These are phyloP conservation scores for Hericium rajendrae DNA, from an alignment of 768 basidiomycete species.

Conservation along the genomic window DNA sequence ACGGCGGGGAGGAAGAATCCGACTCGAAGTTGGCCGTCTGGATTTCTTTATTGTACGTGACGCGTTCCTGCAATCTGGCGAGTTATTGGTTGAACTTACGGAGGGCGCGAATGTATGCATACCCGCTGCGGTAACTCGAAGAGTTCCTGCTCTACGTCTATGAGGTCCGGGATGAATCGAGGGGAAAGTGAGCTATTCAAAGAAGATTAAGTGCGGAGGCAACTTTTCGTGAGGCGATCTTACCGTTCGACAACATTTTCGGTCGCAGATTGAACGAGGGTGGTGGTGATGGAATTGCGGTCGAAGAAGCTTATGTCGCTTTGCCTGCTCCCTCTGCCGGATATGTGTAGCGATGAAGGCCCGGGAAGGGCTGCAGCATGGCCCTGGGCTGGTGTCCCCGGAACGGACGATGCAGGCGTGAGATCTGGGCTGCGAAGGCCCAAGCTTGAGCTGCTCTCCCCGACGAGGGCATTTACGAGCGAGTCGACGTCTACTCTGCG, in stretches of 20 bases:
- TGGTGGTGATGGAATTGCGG: slow-evolving; percentile 30
- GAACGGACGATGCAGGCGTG: slow-evolving; percentile 64
- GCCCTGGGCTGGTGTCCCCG: slow-evolving; percentile 54
- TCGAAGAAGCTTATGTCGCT: slow-evolving; percentile 53
- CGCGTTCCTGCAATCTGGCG: slow-evolving; percentile 45
- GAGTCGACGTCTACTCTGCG: slow-evolving; percentile 56
- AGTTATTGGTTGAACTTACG: not conserved
- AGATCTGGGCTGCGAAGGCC: slow-evolving; percentile 50
- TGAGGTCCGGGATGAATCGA: slow-evolving; percentile 63
- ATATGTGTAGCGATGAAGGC: slow-evolving; percentile 29
- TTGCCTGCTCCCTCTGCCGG: slow-evolving; percentile 61
- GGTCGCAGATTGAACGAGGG: slow-evolving; percentile 38
- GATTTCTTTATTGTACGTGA: slow-evolving; percentile 77
- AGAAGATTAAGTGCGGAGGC: not conserved
- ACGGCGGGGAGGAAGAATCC: slow-evolving; percentile 33
- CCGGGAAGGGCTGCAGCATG: slow-evolving; percentile 27
- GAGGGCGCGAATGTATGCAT: not conserved
- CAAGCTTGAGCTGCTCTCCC: slow-evolving; percentile 28
- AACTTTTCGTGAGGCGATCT: slow-evolving; percentile 13
- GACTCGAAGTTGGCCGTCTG: slow-evolving; percentile 64
- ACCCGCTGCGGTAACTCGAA: slow-evolving; percentile 88
- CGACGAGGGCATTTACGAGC: slow-evolving; percentile 51
- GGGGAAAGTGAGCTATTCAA: slow-evolving; percentile 47
- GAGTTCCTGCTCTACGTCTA: slow-evolving; percentile 83
- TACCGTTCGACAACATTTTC: slow-evolving; percentile 67